Evolutionary conservation across 1,139 yeast species (phyloP).

Genomic region (Kazachstania sp.): DNA sequence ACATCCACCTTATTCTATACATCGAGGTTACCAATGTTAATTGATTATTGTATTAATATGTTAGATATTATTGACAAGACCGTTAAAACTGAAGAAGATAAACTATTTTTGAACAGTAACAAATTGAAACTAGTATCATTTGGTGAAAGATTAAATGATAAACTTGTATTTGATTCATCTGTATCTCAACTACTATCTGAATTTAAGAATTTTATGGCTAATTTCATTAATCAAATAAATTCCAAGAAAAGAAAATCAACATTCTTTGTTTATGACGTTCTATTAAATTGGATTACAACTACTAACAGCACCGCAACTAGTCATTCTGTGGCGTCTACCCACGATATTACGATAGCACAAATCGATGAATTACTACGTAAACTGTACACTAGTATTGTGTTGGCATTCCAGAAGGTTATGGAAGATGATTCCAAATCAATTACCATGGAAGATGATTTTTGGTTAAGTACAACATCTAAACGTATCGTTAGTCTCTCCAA

Average conservation of each 20-base stretch:
- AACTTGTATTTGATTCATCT: constrained; percentile 14
- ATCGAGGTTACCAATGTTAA: constrained; percentile 42
- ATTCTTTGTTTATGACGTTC: constrained; percentile 41
- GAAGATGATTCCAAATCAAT: constrained; percentile 33
- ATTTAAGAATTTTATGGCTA: constrained; percentile 19
- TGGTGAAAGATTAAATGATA: constrained; percentile 6
- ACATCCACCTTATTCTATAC: constrained; percentile 11
- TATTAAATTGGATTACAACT: constrained; percentile 35
- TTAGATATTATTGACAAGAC: constrained; percentile 5
- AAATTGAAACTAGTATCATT: constrained; percentile 12
- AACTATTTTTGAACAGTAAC: constrained; percentile 15
- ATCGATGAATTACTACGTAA: constrained; percentile 44
- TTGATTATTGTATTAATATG: constrained; percentile 38
- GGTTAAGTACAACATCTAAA: constrained; percentile 50
- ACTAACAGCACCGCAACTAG: neutral
- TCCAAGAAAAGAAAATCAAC: constrained; percentile 32
- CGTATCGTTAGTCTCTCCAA: constrained; percentile 36
- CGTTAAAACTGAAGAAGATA: constrained; percentile 10
- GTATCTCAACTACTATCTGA: constrained; percentile 19
- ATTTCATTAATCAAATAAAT: constrained; percentile 19
- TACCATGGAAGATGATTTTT: constrained; percentile 49
- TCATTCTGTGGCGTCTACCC: neutral
- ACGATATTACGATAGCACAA: constrained; percentile 29
- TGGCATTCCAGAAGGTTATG: constrained; percentile 56
- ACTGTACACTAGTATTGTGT: constrained; percentile 52